Base-by-base conservation (phyloP, 306 rosid genomes). In the Trifolium pratense region DNA sequence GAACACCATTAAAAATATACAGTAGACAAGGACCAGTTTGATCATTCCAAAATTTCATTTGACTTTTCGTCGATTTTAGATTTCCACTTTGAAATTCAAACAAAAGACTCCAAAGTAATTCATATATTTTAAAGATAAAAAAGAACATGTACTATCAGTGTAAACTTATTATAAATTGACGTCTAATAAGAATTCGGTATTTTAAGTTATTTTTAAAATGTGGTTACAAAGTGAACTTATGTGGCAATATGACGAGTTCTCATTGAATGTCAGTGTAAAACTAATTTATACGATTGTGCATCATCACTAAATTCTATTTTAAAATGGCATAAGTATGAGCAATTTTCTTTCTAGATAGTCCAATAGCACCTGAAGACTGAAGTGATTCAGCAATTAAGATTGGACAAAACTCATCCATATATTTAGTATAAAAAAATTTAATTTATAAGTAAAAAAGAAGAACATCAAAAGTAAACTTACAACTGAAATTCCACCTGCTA, bases 401-500 rank as follows among this genome's bases (percentile, higher is more conserved):
- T 17, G 74, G 4, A 45, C 59, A n/a, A 48, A 60, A 63, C 9
- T 9, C 15, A 21, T 23, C 20, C 59, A 49, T 51, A 15, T 3
- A n/a, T n/a, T n/a, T n/a, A n/a, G n/a, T n/a, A n/a, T n/a, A n/a
- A n/a, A n/a, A n/a, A n/a, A n/a, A n/a, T n/a, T 20, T 29, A 26
- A 37, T 46, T 60, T 56, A 17, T 21, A 32, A 36, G 26, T 42
- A 52, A 78, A 68, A 71, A 53, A 66, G 34, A 60, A 75, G 61
- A 52, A 52, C 17, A 66, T 31, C 20, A 49, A 39, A 52, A 71
- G 64, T 52, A 26, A 64, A 85, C 98, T 89, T 86, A 93, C 98
- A 61, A 86, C 97, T 69, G 93, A 85, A 68, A 93, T 66, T 55
- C 97, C 98, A 7, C 97, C 96, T 17, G 69, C 77, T 46, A 93